Percentiles rank a stretch among this genome's conserved stretches.
Evolutionary conservation across 1,284 basidiomycete genomes (phyloP).

Genomic region (Malassezia caprae): DNA sequence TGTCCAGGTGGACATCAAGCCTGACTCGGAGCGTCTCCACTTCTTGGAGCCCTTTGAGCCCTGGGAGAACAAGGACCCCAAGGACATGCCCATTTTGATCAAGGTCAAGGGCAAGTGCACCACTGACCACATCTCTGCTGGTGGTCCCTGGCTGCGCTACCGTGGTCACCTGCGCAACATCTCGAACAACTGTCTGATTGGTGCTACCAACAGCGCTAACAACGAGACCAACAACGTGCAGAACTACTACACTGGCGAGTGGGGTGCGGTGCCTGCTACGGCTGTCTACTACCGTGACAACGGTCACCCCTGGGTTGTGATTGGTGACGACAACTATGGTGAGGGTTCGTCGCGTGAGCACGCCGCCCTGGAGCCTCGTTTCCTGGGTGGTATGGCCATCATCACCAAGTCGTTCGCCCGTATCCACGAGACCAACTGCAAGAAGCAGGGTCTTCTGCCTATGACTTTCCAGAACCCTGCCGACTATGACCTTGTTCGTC

Average conservation of each 20-base stretch:
- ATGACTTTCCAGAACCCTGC: conserved; percentile 40
- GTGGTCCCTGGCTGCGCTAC: conserved; percentile 98
- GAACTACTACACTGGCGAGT: conserved; percentile 82
- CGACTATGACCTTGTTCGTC: conserved; percentile 45
- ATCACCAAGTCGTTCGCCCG: conserved; percentile 94
- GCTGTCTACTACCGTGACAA: conserved; percentile 78
- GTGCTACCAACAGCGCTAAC: conserved; percentile 90
- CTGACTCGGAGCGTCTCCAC: conserved; percentile 87
- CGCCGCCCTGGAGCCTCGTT: conserved; percentile 93
- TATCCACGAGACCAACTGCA: conserved; percentile 95
- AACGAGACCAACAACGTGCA: conserved; percentile 86
- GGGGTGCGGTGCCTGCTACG: conserved; percentile 70
- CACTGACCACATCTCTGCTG: conserved; percentile 64
- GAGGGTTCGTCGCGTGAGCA: conserved; percentile 97
- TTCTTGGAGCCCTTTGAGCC: conserved; percentile 78
- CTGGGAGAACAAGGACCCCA: conserved; percentile 87
- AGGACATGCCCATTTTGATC: conserved; percentile 83
- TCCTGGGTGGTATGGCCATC: conserved; percentile 87
- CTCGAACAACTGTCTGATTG: conserved; percentile 90
- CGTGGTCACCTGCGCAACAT: conserved; percentile 98
- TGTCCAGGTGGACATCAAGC: conserved; percentile 77
- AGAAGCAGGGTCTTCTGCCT: conserved; percentile 51
- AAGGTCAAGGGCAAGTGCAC: conserved; percentile 99
- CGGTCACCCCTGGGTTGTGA: conserved; percentile 88
- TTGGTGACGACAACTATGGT: conserved; percentile 74